Percentiles rank a stretch among this genome's conserved stretches.
Conservation (phyloP, 2,329 filamentous ascomycete genomes). For the Cladosporium sp. region DNA sequence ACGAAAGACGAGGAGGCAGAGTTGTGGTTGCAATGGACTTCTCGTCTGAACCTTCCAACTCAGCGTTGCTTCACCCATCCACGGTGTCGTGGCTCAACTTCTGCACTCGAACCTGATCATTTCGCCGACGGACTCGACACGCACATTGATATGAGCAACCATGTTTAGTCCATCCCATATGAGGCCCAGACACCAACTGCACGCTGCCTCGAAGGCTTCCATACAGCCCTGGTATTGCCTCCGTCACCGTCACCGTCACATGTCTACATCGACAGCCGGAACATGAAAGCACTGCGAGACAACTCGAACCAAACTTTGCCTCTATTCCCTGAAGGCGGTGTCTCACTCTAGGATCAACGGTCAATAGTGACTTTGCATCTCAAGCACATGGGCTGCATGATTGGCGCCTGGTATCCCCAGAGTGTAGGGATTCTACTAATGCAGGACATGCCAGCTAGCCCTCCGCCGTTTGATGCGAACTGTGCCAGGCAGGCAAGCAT, state of each 20-base stretch:
- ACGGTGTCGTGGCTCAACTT: too few species aligned
- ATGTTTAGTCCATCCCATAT: not conserved
- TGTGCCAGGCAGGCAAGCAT: not conserved
- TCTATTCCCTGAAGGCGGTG: not conserved
- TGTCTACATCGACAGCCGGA: not conserved
- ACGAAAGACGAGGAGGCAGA: too few species aligned
- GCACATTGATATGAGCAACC: not conserved
- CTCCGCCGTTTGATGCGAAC: conserved; percentile 15
- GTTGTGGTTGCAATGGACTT: too few species aligned
- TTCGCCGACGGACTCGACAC: too few species aligned
- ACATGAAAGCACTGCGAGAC: too few species aligned
- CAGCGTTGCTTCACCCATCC: too few species aligned
- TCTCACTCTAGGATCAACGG: not conserved
- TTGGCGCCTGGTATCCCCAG: conserved; percentile 15
- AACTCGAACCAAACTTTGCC: not conserved
- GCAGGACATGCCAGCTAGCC: conserved; percentile 9
- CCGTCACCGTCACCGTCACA: too few species aligned
- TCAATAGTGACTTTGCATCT: not conserved
- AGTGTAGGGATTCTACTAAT: conserved; percentile 6
- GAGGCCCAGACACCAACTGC: too few species aligned
- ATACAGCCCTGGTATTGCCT: too few species aligned
- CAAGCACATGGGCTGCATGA: conserved; percentile 17
- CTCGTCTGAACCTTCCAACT: not conserved
- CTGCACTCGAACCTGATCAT: not conserved
- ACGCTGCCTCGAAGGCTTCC: not conserved